These are phyloP conservation scores for Epichloe festucae DNA, from an alignment of 2,329 filamentous ascomycete genomes.

Conservation along the genomic window DNA sequence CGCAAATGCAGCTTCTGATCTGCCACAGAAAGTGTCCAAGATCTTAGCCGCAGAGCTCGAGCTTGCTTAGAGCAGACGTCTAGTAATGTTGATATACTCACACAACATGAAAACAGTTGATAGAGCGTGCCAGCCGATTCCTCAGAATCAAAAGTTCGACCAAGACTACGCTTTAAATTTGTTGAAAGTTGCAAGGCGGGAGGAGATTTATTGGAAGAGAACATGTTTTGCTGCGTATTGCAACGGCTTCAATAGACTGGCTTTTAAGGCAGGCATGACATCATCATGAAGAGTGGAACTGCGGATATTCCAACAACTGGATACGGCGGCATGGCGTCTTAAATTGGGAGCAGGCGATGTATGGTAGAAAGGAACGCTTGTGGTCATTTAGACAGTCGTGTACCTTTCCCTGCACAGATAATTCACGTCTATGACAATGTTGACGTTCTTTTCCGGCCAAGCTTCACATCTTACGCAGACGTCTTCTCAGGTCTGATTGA, in stretches of 20 bases:
- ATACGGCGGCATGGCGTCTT: neutral
- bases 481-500: no score
- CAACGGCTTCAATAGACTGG: neutral
- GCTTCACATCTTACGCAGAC: no score
- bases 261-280: neutral
- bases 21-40: conserved; percentile 52
- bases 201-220: neutral
- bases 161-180: neutral
- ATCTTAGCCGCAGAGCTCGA: conserved; percentile 59
- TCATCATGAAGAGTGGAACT: neutral
- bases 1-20: conserved; percentile 40
- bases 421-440: no score
- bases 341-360: neutral
- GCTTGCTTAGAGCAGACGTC: conserved; percentile 15
- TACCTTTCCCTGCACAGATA: no score
- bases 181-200: neutral
- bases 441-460: no score
- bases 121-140: neutral
- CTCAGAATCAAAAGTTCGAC: neutral
- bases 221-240: neutral
- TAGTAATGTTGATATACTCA: neutral
- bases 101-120: neutral
- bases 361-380: neutral
- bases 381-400: neutral
- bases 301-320: neutral